These are phyloP conservation scores for Podospora fimiseda DNA, from an alignment of 495 filamentous ascomycete species.

Conservation along the genomic window DNA sequence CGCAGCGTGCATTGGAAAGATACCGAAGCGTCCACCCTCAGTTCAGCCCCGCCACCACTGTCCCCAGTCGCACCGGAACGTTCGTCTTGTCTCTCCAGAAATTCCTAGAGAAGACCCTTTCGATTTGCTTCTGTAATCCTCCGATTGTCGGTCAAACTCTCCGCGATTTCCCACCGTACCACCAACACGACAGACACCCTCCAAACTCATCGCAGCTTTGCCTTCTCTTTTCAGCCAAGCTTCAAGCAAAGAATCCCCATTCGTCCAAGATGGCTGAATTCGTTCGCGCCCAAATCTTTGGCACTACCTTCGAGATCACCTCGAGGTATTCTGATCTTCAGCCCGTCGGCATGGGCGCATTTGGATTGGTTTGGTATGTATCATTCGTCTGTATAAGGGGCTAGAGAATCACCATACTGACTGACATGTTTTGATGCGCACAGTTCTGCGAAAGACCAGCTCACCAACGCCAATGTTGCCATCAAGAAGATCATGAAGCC, in stretches of 20 bases:
- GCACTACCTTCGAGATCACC: conserved; percentile 98
- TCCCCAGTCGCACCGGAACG: background rate
- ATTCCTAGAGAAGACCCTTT: background rate
- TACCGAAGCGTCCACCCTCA: background rate
- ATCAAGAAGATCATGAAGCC: conserved; percentile 99
- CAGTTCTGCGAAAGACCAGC: conserved; percentile 95
- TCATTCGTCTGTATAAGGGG: background rate
- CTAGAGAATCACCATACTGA: background rate
- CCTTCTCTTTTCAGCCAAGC: conserved; percentile 3
- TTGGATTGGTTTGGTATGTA: conserved; percentile 91
- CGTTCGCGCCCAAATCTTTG: conserved; percentile 97
- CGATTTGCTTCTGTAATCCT: background rate
- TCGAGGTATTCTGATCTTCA: conserved; percentile 98
- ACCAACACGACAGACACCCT: background rate
- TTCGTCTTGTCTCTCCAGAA: background rate
- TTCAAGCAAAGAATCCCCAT: conserved; percentile 2
- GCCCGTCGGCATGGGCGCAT: conserved; percentile 97
- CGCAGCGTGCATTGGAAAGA: background rate
- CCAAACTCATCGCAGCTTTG: conserved; percentile 4
- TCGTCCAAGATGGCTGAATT: conserved; percentile 80
- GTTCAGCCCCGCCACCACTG: background rate
- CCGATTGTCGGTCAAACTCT: background rate
- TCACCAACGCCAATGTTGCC: conserved; percentile 89
- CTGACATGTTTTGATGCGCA: conserved; percentile 19
- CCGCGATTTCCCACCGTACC: background rate